Conservation (phyloP, 805 yeast species). For the Maudiozyma bulderi region DNA sequence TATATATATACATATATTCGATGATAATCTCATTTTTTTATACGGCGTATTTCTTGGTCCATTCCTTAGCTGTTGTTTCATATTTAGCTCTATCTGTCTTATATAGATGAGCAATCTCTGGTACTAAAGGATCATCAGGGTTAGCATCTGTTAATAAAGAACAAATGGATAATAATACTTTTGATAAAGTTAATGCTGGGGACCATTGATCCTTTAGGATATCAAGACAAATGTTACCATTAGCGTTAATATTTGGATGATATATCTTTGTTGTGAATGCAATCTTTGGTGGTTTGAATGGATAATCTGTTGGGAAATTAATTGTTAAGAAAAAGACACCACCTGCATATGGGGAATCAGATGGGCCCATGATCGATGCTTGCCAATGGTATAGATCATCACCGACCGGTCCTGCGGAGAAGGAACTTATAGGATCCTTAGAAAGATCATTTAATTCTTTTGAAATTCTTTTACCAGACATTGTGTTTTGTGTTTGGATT, state of each 20-base stretch:
- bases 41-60: constrained; percentile 98
- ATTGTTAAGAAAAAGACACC: constrained; percentile 94
- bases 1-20: neutral
- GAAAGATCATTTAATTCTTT: constrained; percentile 94
- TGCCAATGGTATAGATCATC: constrained; percentile 99
- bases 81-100: constrained; percentile 89
- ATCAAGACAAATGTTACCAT: constrained; percentile 94
- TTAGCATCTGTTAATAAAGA: constrained; percentile 95
- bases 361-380: constrained; percentile 98
- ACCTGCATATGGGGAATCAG: constrained; percentile 82
- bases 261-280: constrained; percentile 90
- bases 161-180: constrained; percentile 88
- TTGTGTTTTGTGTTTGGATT: constrained; percentile 18
- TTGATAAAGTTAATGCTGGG: constrained; percentile 93
- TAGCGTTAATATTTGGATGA: constrained; percentile 93
- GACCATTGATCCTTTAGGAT: constrained; percentile 98
- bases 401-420: constrained; percentile 98
- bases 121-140: constrained; percentile 98
- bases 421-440: constrained; percentile 97
- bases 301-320: constrained; percentile 98
- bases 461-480: constrained; percentile 89
- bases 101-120: constrained; percentile 94
- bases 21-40: constrained; percentile 22
- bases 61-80: constrained; percentile 94
- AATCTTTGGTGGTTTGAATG: constrained; percentile 95